Evolutionary conservation across 257 asterid species (phyloP).

Genomic region (Eucommia ulmoides): DNA sequence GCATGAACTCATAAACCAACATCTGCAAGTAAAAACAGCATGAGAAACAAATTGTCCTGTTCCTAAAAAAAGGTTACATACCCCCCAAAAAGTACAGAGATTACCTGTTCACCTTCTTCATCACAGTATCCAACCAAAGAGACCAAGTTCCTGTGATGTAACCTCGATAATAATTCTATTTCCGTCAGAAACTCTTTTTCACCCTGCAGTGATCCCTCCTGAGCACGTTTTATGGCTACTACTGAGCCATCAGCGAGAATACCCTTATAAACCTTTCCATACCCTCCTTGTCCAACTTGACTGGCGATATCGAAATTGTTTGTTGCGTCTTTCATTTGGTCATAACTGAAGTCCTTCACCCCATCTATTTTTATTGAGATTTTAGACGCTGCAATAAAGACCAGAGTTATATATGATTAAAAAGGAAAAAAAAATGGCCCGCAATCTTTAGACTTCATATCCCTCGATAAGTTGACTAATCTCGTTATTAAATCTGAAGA

Average conservation of each 20-base stretch:
- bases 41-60: constrained; percentile 3
- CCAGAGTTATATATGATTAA: no score
- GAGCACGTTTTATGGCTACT: constrained; percentile 94
- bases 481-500: no score
- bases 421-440: no score
- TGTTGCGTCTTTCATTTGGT: constrained; percentile 66
- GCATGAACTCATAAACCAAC: constrained; percentile 89
- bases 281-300: constrained; percentile 86
- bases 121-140: constrained; percentile 84
- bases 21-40: constrained; percentile 47
- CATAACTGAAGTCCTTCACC: constrained; percentile 58
- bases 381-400: constrained; percentile 51
- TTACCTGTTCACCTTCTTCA: constrained; percentile 97
- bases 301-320: constrained; percentile 41
- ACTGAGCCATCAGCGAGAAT: constrained; percentile 61
- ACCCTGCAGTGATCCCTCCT: constrained; percentile 89
- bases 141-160: constrained; percentile 87
- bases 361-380: constrained; percentile 73
- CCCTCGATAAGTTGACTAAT: no score
- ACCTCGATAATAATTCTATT: constrained; percentile 73
- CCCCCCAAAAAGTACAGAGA: not conserved
- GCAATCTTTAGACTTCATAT: no score
- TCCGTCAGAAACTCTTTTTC: constrained; percentile 95
- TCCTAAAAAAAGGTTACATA: not conserved
- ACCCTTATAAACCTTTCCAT: constrained; percentile 90